Evolutionary conservation across 495 filamentous ascomycete genomes (phyloP), one percentile per base, ranked within the genome.

Genomic region (Viridothelium virens): DNA sequence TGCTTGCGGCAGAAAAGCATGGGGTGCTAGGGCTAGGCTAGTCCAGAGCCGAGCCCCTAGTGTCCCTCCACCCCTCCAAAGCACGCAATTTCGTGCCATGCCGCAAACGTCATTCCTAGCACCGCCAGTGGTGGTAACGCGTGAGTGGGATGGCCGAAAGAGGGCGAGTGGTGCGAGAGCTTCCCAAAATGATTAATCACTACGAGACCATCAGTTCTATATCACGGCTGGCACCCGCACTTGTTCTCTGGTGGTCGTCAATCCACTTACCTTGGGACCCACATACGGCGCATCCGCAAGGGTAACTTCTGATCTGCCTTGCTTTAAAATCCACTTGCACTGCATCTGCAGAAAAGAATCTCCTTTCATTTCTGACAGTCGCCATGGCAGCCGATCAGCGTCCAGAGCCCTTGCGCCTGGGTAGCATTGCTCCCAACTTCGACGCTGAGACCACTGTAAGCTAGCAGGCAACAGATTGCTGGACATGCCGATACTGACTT

Each of bases 361-460:
- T 36, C 14, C 14, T 59, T 7, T 59, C 2, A 10, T 25, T n/a
- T 53, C 12, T 11, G 63, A 16, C n/a, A 63, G 63, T 38, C 62
- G 67, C 39, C 50, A 76, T 70, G 66, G 70, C 69, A 59, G 69
- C 74, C 36, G 71, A 75, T 48, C 61, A 71, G 18, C 75, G 74
- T 36, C 62, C 75, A 2, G 63, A 63, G 47, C 75, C 74, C 56
- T 87, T 98, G 78, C 94, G 93, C 73, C 86, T 98, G 74, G 93
- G 93, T 77, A 87, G 85, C 73, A 84, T 83, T 76, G 93, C 93
- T 77, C 93, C 93, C 70, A 89, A 96, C 84, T 97, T 97, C 84
- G 77, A 94, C 74, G 89, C 93, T 68, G 89, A 94, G 64, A 96
- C 93, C 75, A 96, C 93, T 74, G 85, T 46, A 11, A 62, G 65